A percentile compares a stretch with the other conserved stretches of the same genome.
Evolutionary conservation across 1,284 basidiomycete genomes (phyloP).

Genomic region (Rhizoctonia solani): DNA sequence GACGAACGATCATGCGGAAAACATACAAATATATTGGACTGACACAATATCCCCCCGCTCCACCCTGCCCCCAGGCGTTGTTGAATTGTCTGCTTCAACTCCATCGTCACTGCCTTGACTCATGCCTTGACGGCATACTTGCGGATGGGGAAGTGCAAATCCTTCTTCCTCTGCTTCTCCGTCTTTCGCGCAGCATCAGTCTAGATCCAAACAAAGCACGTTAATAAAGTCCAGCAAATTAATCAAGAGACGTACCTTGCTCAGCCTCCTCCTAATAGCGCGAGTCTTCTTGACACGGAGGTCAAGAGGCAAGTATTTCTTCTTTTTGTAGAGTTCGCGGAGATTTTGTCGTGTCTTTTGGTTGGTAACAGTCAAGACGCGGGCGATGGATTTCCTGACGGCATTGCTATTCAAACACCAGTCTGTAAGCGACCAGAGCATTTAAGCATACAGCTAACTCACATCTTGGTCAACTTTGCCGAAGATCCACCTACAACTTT

Average conservation of each 20-base stretch:
- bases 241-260: slow-evolving; percentile 66
- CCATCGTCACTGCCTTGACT: background rate
- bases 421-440: slow-evolving; percentile 24
- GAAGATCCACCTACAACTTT: slow-evolving; percentile 97
- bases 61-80: background rate
- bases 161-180: slow-evolving; percentile 89
- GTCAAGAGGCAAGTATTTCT: slow-evolving; percentile 97
- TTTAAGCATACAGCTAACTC: slow-evolving; percentile 47
- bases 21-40: slow-evolving; percentile 36
- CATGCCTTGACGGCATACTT: slow-evolving; percentile 82
- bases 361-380: slow-evolving; percentile 98
- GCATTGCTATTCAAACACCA: slow-evolving; percentile 65
- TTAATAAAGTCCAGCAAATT: background rate
- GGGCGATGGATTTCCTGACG: slow-evolving; percentile 98
- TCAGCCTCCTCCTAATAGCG: slow-evolving; percentile 94
- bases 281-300: slow-evolving; percentile 98
- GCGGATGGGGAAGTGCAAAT: slow-evolving; percentile 87
- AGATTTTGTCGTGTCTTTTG: slow-evolving; percentile 97
- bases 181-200: slow-evolving; percentile 84
- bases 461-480: slow-evolving; percentile 98
- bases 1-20: slow-evolving; percentile 30
- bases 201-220: slow-evolving; percentile 49
- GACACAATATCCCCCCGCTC: slow-evolving; percentile 28
- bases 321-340: slow-evolving; percentile 96
- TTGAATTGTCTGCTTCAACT: background rate